Conservation (phyloP, 441 rosid genomes). For the Cnidoscolus chayamansa region DNA sequence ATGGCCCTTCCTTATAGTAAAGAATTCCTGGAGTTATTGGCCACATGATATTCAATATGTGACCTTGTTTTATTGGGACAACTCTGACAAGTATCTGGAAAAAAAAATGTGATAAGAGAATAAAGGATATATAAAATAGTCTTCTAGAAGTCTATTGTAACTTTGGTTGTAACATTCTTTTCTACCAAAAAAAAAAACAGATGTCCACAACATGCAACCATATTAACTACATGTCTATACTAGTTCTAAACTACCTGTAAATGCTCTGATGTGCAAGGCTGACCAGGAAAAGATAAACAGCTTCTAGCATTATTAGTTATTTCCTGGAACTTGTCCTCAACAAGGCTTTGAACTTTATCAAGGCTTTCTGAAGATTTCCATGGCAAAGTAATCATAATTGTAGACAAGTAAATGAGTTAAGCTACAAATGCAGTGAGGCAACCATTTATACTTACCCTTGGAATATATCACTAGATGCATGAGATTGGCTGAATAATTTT, state of each 20-base stretch:
- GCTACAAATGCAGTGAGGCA: conserved; percentile 10
- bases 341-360: conserved; percentile 61
- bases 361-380: conserved; percentile 60
- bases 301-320: conserved; percentile 53
- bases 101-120: conserved; percentile 28
- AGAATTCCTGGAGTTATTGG: conserved; percentile 81
- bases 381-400: conserved; percentile 17
- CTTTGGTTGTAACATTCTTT: background rate
- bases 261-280: conserved; percentile 78
- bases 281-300: conserved; percentile 60
- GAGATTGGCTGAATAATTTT: conserved; percentile 83
- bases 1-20: conserved; percentile 79
- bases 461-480: conserved; percentile 86
- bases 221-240: conserved; percentile 9
- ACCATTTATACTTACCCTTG: conserved; percentile 54
- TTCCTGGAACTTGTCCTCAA: conserved; percentile 66
- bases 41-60: conserved; percentile 69
- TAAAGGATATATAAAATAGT: background rate
- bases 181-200: background rate
- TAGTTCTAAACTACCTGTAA: conserved; percentile 54
- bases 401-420: conserved; percentile 10
- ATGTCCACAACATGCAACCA: background rate
- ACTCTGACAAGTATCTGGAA: conserved; percentile 75
- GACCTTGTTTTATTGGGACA: conserved; percentile 86
- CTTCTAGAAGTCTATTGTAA: background rate